Percentiles rank a stretch among this genome's conserved stretches.
phyloP scores from a whole-genome alignment of 257 asterid species.

The Thymus quinquecostatus region DNA sequence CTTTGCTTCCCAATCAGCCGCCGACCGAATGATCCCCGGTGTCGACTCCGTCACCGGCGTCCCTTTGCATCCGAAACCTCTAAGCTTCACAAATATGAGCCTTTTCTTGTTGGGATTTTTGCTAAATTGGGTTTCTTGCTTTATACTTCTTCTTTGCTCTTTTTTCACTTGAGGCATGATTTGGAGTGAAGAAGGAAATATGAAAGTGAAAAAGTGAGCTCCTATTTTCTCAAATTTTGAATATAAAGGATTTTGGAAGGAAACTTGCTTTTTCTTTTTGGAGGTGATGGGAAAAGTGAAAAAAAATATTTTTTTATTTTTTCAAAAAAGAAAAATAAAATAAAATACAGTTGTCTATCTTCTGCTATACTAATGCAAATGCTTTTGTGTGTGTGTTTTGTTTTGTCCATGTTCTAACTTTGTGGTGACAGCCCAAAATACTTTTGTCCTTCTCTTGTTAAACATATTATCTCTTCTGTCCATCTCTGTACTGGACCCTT shows the following conservation, averaged over 20 bases:
- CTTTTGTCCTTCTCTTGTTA: slow-evolving; percentile 33
- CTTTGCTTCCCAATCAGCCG: slow-evolving; percentile 38
- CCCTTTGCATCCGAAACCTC: slow-evolving; percentile 59
- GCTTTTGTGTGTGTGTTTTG: slow-evolving; percentile 23
- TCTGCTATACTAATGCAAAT: slow-evolving; percentile 9
- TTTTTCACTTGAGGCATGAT: slow-evolving; percentile 36
- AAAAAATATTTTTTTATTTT: background rate
- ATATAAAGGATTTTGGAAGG: background rate
- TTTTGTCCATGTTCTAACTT: slow-evolving; percentile 27
- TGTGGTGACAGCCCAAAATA: slow-evolving; percentile 33
- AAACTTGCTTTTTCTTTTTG: slow-evolving; percentile 22
- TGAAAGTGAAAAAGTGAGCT: background rate
- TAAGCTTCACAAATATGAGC: slow-evolving; percentile 35
- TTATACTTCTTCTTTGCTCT: slow-evolving; percentile 22
- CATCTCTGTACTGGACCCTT: slow-evolving; percentile 23
- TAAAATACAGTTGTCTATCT: slow-evolving; percentile 34
- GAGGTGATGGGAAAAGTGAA: slow-evolving; percentile 18
- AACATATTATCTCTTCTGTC: slow-evolving; percentile 30
- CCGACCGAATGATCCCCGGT: slow-evolving; percentile 36
- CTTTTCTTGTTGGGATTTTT: slow-evolving; percentile 36
- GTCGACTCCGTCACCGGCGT: slow-evolving; percentile 9
- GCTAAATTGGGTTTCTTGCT: background rate
- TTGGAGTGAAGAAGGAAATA: background rate
- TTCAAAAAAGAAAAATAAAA: background rate
- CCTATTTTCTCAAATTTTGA: slow-evolving; percentile 6